Evolutionary conservation across 2,329 filamentous ascomycete genomes (phyloP), one percentile per base, ranked within the genome.

Genomic region (Dothiorella sarmentorum): DNA sequence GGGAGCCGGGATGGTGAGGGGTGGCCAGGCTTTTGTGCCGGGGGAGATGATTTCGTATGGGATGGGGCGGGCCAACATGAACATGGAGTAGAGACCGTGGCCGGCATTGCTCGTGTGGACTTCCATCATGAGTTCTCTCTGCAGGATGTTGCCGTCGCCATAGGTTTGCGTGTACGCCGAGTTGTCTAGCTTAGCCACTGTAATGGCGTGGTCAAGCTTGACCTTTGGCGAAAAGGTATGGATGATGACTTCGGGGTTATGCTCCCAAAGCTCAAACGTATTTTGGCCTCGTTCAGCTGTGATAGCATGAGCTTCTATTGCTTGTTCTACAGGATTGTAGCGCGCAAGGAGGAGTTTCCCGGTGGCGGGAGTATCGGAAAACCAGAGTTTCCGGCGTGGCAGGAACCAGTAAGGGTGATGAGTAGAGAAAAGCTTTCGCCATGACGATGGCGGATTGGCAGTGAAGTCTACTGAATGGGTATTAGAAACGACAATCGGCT

Each of bases 391-490:
- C 69, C 89, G 80, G 53, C 83, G 85, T 0, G 89, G 80, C 1
- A 97, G 78, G 67, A 96, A 96, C 92, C 92, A 97, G 66, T 87
- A 85, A 0, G 88, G 87, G 63, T 94, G 82, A 69, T 94, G 89
- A 18, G 85, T 80, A 40, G 81, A 76, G 70, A 89, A 96, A 2
- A 96, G 82, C 24, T 88, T 81, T 59, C 83, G 84, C 73, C 86
- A 96, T 22, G 80, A 85, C 2, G 75, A 86, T 6, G 87, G 86
- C 6, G 78, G 80, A 0, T 86, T 78, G 68, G 31, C 82, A 74
- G 63, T 59, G 3, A 72, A 60, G 7, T 29, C 57, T 24, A 42
- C 62, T 1, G 63, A 63, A 0, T 87, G 87, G 0, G 94, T 76
- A 62, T 90, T 85, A 5, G 80, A 73, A 66, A 91, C 85, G 11